Base-by-base conservation (phyloP, 2,329 filamentous ascomycete species). In the Tolypocladium tropicale region DNA sequence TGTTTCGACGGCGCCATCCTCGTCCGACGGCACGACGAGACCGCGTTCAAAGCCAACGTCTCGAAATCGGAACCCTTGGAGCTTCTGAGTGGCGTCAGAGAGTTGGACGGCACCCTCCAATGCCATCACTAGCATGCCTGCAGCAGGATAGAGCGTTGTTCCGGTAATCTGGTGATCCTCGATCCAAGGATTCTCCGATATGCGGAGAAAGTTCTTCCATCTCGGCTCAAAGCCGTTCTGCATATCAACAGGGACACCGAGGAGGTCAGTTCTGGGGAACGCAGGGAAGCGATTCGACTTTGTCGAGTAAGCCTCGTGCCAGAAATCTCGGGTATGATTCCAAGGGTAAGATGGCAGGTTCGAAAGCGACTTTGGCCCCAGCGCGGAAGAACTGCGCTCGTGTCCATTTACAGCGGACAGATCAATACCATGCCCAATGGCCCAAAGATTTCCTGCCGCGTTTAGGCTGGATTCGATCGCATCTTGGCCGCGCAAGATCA, bases 331-430 rank as follows among this genome's bases (percentile, higher is more conserved):
- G 33, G 60, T 56, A 55, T 75, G 70, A 33, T 71, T 68, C 68
- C 70, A 75, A 4, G 64, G 61, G 52, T 74, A 74, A 0, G 64
- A 57, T 0, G 72, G 72, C 21, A 75, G 61, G 54, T 62, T 66
- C 3, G 62, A 58, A 21, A 70, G 28, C n/a, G 25, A n/a, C 32
- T 49, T 53, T 3, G 39, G 74, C n/a, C n/a, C n/a, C n/a, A 33
- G n/a, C 32, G 2, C 10, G 16, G 6, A 11, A 36, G 34, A 11
- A 12, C 34, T 36, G 34, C n/a, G n/a, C 3, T 36, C 9, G 9
- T 36, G 34, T 7, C 54, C 6, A 34, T 16, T 11, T 2, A 30
- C 25, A 3, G 37, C 21, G n/a, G 52, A 50, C 10, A 33, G 39
- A 30, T 56, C 53, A 21, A 56, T 16, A 28, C 32, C 39, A 6